phyloP scores from a whole-genome alignment of 768 basidiomycete species.

The Candolleomyces aberdarensis region DNA sequence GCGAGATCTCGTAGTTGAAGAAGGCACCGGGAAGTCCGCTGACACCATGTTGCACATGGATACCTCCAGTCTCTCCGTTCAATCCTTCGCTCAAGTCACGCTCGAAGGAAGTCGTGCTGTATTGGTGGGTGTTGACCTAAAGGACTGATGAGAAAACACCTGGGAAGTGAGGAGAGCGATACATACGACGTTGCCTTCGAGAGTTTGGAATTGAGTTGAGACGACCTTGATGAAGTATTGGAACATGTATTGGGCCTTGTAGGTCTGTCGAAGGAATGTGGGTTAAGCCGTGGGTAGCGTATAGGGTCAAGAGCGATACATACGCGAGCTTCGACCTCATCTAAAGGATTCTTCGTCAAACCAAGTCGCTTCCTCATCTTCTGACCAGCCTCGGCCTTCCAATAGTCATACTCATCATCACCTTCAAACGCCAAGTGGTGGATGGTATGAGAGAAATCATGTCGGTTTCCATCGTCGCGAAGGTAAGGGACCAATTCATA shows the following conservation, averaged over 20 bases:
- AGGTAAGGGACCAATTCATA: slow-evolving; percentile 95
- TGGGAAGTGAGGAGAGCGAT: background rate
- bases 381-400: slow-evolving; percentile 57
- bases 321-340: slow-evolving; percentile 59
- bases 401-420: slow-evolving; percentile 77
- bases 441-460: slow-evolving; percentile 91
- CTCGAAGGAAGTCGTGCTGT: slow-evolving; percentile 95
- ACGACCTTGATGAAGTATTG: slow-evolving; percentile 99
- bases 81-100: slow-evolving; percentile 74
- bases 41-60: slow-evolving; percentile 72
- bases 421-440: slow-evolving; percentile 78
- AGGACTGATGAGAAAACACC: background rate
- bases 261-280: slow-evolving; percentile 46
- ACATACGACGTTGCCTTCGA: slow-evolving; percentile 66
- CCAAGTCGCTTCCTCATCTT: slow-evolving; percentile 72
- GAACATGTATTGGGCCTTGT: slow-evolving; percentile 88
- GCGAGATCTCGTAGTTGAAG: slow-evolving; percentile 96
- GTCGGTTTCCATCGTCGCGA: slow-evolving; percentile 79
- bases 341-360: slow-evolving; percentile 73
- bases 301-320: slow-evolving; percentile 14
- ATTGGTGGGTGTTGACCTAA: slow-evolving; percentile 88
- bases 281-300: background rate
- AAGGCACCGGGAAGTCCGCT: slow-evolving; percentile 80
- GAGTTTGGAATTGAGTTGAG: slow-evolving; percentile 87
- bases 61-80: slow-evolving; percentile 57